Base-by-base conservation (phyloP, 2,329 filamentous ascomycete genomes). In the Periconia sp. region DNA sequence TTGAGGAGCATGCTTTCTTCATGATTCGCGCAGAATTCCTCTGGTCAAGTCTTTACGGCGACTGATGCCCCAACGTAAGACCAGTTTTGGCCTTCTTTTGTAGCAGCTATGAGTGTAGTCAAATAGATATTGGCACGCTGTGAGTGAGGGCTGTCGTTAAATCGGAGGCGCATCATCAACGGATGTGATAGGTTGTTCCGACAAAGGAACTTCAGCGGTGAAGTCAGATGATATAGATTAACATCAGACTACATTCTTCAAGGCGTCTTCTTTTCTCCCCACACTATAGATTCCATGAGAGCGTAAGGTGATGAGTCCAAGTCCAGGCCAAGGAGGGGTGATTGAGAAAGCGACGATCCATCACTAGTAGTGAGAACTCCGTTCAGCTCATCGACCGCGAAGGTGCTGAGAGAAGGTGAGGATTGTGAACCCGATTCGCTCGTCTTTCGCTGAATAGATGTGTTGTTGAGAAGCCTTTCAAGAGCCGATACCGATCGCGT, bases 271-370 rank as follows among this genome's bases (percentile, higher is more conserved):
- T 64, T 61, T n/a, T 54, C 50, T 13, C 71, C 71, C 71, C 72
- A 73, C 9, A 78, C 65, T 35, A 78, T 78, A 4, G 68, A 72
- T 48, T 78, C 75, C 64, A 77, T 70, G 4, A 77, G 66, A 13
- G 73, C 73, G 55, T 78, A 77, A 6, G 75, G 75, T 17, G 68
- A 72, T 7, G 70, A 65, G 30, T 77, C 74, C 22, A 74, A 54
- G 41, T 72, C 69, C 44, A 68, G 32, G 9, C 57, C 66, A 35
- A 70, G 36, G 9, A 71, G 40, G n/a, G 70, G 69, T 12, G 61
- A 65, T 33, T 70, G 63, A 11, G 54, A 59, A 32, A 69, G 50
- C 18, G 59, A 52, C 4, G 59, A 50, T 0, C 57, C 55, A 19
- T 70, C 67, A 5, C n/a, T n/a, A n/a, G 60, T 62, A 31, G 61